Evolutionary conservation across 2,329 filamentous ascomycete genomes (phyloP).

Genomic region (Aspergillus sergii): DNA sequence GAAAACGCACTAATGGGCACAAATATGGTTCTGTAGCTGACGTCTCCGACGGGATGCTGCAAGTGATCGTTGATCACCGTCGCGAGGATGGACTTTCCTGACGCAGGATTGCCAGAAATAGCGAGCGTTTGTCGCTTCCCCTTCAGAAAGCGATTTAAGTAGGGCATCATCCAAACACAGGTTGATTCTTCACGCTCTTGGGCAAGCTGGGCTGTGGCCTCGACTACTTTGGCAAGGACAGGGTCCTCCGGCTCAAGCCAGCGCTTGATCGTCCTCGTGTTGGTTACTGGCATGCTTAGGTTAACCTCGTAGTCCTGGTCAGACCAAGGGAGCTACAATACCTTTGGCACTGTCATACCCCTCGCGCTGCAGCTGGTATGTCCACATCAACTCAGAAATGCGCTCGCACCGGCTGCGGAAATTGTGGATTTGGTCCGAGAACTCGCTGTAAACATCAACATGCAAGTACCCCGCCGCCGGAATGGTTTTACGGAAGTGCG

Average conservation of each 20-base stretch:
- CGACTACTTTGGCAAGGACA: conserved; percentile 46
- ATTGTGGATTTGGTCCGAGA: conserved; percentile 38
- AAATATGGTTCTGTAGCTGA: conserved; percentile 38
- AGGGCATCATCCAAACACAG: conserved; percentile 56
- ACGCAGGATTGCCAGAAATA: conserved; percentile 45
- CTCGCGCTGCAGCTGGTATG: conserved; percentile 39
- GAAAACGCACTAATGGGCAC: conserved; percentile 37
- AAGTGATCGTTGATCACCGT: conserved; percentile 44
- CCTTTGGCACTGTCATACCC: conserved; percentile 34
- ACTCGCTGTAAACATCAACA: conserved; percentile 43
- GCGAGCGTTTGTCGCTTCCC: conserved; percentile 47
- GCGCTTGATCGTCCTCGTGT: conserved; percentile 35
- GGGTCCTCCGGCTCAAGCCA: conserved; percentile 52
- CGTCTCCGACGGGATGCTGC: conserved; percentile 40
- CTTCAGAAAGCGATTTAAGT: conserved; percentile 53
- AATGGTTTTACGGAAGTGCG: conserved; percentile 39
- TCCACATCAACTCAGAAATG: conserved; percentile 45
- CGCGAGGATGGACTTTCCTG: conserved; percentile 43
- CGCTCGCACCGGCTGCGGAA: conserved; percentile 39
- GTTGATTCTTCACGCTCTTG: conserved; percentile 54
- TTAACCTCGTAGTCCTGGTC: not conserved
- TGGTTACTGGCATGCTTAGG: conserved; percentile 22
- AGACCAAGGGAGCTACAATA: conserved; percentile 7
- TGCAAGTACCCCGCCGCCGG: conserved; percentile 28
- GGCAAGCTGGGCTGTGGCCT: conserved; percentile 46